Conservation (phyloP, 1,284 basidiomycete genomes). For the Anthracocystis panici-leucophaei region DNA sequence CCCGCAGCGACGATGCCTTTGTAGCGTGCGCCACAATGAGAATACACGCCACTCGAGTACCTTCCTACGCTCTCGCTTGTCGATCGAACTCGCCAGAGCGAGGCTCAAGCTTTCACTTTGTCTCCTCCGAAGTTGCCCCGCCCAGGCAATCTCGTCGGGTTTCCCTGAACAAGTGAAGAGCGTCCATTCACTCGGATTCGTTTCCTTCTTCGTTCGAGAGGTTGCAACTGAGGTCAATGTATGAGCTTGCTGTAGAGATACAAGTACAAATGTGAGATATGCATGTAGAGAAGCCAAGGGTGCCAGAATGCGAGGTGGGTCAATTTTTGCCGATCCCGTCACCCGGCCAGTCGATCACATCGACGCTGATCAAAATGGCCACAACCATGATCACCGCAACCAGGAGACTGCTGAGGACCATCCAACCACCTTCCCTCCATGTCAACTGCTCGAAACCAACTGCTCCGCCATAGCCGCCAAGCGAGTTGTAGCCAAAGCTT, state of each 20-base stretch:
- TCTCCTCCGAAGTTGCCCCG: too few relatives aligned
- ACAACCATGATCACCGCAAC: constrained; percentile 35
- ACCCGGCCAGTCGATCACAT: constrained; percentile 58
- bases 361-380: constrained; percentile 53
- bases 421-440: constrained; percentile 39
- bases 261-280: constrained; percentile 30
- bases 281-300: not conserved
- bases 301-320: not conserved
- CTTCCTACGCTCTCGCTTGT: too few relatives aligned
- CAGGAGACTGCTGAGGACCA: constrained; percentile 30
- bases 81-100: too few relatives aligned
- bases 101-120: too few relatives aligned
- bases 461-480: constrained; percentile 17
- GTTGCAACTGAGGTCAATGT: not conserved
- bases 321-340: constrained; percentile 46
- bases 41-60: too few relatives aligned
- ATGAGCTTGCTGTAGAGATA: constrained; percentile 15
- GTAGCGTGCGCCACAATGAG: too few relatives aligned
- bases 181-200: not conserved
- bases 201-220: not conserved
- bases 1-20: not conserved
- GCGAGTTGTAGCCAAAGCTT: constrained; percentile 35
- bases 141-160: too few relatives aligned
- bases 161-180: not conserved
- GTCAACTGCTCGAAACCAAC: constrained; percentile 44